Evolutionary conservation across 2,329 filamentous ascomycete species (phyloP), one percentile per base, ranked within the genome.

Genomic region (Aspergillus texensis): DNA sequence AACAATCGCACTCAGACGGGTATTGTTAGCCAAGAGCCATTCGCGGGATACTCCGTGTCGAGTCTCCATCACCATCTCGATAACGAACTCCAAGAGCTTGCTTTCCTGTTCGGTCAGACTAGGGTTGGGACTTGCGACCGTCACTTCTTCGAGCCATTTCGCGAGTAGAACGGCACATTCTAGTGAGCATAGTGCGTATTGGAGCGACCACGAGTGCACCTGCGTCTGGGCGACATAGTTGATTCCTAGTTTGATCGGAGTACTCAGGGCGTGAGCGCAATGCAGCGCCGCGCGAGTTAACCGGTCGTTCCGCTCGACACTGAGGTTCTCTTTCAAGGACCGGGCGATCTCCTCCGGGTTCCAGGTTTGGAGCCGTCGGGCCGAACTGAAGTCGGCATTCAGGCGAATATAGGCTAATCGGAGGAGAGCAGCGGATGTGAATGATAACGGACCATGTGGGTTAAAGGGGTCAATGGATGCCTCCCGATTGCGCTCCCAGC

Each of bases 151-250:
- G 1, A 77, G 71, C 75, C 75, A 77, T 53, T 86, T 86, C 16
- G 82, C 83, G 0, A 87, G 72, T 3, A 87, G 72, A 0, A 87
- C 80, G 0, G 83, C 84, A 24, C 84, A 86, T 67, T 87, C 85
- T 0, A 87, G 75, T 1, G 82, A 83, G 4, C 83, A 85, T 0
- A 87, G 75, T 0, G 84, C 84, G 58, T 87, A 84, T n/a, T 85
- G 78, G 2, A 85, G 84, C 5, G 83, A 85, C 84, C 85, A 87
- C 55, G 86, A 83, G 52, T 85, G 84, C 0, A 84, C 83, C 57
- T 86, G 84, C 19, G 83, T 87, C 19, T 82, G 76, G 0, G 84
- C 84, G 0, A 87, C 84, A 16, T 82, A 80, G 58, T 85, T 83
- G 19, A 87, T 81, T 0, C 85, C 85, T 0, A 87, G 69, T 26